Evolutionary conservation across 805 yeast genomes (phyloP).

Genomic region (Myxozyma vanderwaltii): DNA sequence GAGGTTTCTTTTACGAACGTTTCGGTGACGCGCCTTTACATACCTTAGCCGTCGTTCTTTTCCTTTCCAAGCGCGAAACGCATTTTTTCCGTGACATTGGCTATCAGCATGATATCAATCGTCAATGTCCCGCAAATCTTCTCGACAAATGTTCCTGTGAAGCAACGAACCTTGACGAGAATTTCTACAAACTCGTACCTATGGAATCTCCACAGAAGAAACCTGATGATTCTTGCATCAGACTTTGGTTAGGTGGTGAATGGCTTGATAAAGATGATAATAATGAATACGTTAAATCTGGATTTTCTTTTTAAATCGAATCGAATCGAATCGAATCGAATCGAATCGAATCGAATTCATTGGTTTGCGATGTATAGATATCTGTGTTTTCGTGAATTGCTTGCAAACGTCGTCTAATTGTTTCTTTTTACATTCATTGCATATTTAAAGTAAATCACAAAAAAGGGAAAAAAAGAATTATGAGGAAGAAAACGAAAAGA

Average conservation of each 20-base stretch:
- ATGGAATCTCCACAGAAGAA: slow-evolving; percentile 34
- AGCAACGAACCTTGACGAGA: slow-evolving; percentile 32
- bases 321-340: neutral
- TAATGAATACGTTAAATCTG: slow-evolving; percentile 14
- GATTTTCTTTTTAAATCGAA: neutral
- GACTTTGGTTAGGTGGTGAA: slow-evolving; percentile 36
- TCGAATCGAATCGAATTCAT: neutral
- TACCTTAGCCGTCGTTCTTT: slow-evolving; percentile 61
- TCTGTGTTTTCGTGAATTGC: too few species aligned
- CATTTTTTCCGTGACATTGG: slow-evolving; percentile 65
- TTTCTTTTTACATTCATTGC: too few species aligned
- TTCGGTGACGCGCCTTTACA: slow-evolving; percentile 83
- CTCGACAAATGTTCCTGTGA: slow-evolving; percentile 33
- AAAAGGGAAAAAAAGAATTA: too few species aligned
- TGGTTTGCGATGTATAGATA: neutral
- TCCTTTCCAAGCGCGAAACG: slow-evolving; percentile 54
- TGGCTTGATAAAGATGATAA: slow-evolving; percentile 31
- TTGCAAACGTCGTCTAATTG: too few species aligned
- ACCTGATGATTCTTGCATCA: slow-evolving; percentile 35
- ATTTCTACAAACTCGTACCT: slow-evolving; percentile 34
- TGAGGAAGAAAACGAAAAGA: too few species aligned
- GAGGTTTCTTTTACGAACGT: slow-evolving; percentile 73
- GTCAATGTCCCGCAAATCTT: slow-evolving; percentile 31
- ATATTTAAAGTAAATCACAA: too few species aligned
- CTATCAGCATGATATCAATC: slow-evolving; percentile 50